Evolutionary conservation across 768 basidiomycete species (phyloP).

Genomic region (Paxillus involutus): DNA sequence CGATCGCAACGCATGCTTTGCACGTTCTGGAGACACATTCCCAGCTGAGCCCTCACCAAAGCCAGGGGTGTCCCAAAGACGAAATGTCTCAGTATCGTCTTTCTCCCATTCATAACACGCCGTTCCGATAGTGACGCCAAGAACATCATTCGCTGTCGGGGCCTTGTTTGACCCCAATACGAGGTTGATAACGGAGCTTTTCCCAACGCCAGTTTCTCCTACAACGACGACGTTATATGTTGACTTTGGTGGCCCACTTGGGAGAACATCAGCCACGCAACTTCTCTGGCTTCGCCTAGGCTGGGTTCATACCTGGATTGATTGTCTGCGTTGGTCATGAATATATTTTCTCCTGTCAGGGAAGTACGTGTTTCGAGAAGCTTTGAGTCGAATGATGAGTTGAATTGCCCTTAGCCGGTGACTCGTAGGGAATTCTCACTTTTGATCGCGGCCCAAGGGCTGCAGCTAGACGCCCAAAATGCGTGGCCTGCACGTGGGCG

Average conservation of each 20-base stretch:
- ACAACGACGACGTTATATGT: slow-evolving; percentile 23
- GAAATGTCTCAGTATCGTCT: slow-evolving; percentile 7
- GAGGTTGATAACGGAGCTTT: slow-evolving; percentile 29
- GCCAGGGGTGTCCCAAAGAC: slow-evolving; percentile 33
- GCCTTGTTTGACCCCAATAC: slow-evolving; percentile 23
- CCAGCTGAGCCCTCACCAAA: slow-evolving; percentile 24
- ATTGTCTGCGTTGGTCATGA: too few species aligned
- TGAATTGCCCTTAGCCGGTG: too few species aligned
- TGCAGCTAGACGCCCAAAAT: too few species aligned
- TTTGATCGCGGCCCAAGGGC: too few species aligned
- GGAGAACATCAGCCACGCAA: too few species aligned
- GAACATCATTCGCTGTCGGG: slow-evolving; percentile 11
- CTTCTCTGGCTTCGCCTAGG: too few species aligned
- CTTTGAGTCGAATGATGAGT: too few species aligned
- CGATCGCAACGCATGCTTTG: slow-evolving; percentile 18
- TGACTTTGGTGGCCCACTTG: slow-evolving; percentile 17
- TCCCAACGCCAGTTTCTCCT: slow-evolving; percentile 29
- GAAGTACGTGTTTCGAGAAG: too few species aligned
- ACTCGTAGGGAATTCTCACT: too few species aligned
- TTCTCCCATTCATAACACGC: slow-evolving; percentile 14
- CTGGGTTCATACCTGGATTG: too few species aligned
- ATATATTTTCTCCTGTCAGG: too few species aligned
- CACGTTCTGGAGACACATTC: slow-evolving; percentile 13
- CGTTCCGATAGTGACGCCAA: slow-evolving; percentile 15
- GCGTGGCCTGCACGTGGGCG: too few species aligned